Percentiles rank a stretch among this genome's conserved stretches.
Evolutionary conservation across 345 rosid genomes (phyloP).

Genomic region (Melaleuca quinquenervia): DNA sequence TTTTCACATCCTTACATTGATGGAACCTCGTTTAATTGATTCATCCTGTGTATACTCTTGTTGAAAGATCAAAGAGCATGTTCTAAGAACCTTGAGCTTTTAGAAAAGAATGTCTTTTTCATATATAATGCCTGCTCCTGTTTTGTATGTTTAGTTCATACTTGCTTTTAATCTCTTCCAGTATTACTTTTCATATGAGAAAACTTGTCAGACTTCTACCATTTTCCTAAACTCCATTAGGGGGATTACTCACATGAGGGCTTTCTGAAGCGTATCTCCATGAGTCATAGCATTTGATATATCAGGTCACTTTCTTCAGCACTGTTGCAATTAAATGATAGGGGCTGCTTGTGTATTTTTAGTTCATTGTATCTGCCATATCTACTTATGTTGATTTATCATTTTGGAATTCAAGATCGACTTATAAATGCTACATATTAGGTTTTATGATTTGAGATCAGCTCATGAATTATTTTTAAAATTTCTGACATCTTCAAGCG

Average conservation of each 20-base stretch:
- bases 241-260: background rate
- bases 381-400: background rate
- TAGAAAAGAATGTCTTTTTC: background rate
- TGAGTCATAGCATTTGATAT: background rate
- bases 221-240: background rate
- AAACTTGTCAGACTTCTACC: background rate
- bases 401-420: background rate
- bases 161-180: background rate
- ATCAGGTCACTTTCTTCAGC: background rate
- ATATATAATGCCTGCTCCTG: background rate
- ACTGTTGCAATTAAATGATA: background rate
- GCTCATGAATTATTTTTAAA: background rate
- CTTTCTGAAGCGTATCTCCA: background rate
- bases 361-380: background rate
- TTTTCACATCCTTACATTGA: background rate
- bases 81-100: background rate
- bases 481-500: background rate
- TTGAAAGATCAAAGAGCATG: background rate
- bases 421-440: background rate
- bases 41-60: background rate
- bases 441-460: background rate
- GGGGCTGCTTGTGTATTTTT: background rate
- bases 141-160: background rate
- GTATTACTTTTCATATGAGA: background rate
- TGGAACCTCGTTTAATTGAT: background rate